Conservation (phyloP, 1,139 yeast genomes). For the Eremothecium coryli region DNA sequence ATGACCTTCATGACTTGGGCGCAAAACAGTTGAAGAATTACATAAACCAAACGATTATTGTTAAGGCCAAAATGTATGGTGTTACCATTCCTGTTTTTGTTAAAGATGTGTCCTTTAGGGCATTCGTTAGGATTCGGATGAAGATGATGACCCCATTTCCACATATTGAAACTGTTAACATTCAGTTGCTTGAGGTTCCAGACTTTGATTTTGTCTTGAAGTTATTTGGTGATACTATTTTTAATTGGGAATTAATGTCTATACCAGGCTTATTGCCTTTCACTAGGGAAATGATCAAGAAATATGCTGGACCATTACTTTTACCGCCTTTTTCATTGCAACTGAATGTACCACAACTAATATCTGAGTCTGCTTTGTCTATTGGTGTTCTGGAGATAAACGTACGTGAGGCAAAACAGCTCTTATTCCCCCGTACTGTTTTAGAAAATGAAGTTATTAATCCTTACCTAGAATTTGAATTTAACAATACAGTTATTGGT, state of each 20-base stretch:
- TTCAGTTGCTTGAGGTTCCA: conserved; percentile 78
- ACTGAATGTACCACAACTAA: conserved; percentile 78
- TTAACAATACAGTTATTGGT: conserved; percentile 49
- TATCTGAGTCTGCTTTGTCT: conserved; percentile 81
- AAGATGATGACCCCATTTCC: conserved; percentile 89
- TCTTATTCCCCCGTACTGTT: conserved; percentile 63
- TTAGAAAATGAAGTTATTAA: conserved; percentile 33
- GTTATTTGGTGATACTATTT: conserved; percentile 62
- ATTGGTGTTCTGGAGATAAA: conserved; percentile 75
- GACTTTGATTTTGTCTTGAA: conserved; percentile 72
- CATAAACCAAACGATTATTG: conserved; percentile 70
- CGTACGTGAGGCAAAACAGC: conserved; percentile 54
- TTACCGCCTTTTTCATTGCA: conserved; percentile 88
- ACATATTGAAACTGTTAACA: conserved; percentile 81
- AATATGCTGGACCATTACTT: conserved; percentile 79
- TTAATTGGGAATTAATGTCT: conserved; percentile 79
- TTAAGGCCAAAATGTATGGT: conserved; percentile 62
- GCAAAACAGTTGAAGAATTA: conserved; percentile 73
- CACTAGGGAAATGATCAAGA: conserved; percentile 73
- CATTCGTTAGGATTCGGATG: conserved; percentile 66
- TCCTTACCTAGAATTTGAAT: conserved; percentile 74
- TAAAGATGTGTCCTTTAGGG: conserved; percentile 54
- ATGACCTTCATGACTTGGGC: conserved; percentile 71
- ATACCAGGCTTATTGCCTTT: conserved; percentile 80
- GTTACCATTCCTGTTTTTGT: conserved; percentile 54